A percentile compares a stretch with the other conserved stretches of the same genome.
Conservation (phyloP, 78 protist species). For the Planoprotostelium fungivorum region DNA sequence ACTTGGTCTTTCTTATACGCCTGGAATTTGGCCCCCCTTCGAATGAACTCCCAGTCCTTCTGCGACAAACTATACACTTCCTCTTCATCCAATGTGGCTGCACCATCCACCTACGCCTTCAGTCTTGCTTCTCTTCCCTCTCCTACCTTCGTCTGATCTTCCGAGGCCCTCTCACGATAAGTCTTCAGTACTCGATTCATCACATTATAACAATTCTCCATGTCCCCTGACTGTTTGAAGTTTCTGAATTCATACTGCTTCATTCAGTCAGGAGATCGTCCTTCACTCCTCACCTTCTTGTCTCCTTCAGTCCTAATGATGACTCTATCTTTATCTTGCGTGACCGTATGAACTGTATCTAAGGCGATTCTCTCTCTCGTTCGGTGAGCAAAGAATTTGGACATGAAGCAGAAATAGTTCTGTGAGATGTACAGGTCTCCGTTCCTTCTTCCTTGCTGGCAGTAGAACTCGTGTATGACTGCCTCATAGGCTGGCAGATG, state of each 20-base stretch:
- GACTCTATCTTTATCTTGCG: background rate
- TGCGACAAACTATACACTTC: background rate
- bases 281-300: background rate
- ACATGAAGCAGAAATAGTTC: background rate
- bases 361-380: background rate
- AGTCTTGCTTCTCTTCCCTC: background rate
- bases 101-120: background rate
- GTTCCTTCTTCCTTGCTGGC: background rate
- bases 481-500: background rate
- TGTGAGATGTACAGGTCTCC: background rate
- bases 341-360: background rate
- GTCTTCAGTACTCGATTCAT: background rate
- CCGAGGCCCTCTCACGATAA: background rate
- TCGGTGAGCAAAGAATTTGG: background rate
- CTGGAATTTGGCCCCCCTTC: background rate
- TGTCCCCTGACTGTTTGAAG: background rate
- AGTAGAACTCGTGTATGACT: background rate
- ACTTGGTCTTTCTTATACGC: background rate
- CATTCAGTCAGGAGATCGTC: too few relatives aligned
- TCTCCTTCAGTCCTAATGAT: background rate
- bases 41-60: background rate
- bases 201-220: background rate
- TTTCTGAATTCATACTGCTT: background rate
- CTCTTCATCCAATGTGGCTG: background rate
- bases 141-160: background rate